Evolutionary conservation across 805 yeast genomes (phyloP), one percentile per base, ranked within the genome.

Genomic region (Kluyveromyces dobzhanskii): DNA sequence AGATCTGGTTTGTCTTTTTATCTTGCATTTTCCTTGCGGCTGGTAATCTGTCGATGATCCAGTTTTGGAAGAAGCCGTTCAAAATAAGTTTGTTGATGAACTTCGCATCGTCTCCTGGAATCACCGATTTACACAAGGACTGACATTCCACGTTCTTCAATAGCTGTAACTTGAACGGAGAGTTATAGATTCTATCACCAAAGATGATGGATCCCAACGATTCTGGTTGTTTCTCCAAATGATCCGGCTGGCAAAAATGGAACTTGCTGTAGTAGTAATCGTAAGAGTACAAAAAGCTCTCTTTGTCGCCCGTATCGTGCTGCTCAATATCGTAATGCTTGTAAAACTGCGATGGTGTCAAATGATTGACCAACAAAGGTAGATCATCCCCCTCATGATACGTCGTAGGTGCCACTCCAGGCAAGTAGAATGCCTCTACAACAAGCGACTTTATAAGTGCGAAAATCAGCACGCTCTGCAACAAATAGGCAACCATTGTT

Each of bases 41-140:
- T 9, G 98, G 98, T 50, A 92, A 74, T 2, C 97, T 97, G 59
- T 92, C 98, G 41, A 92, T 66, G 38, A 88, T 69, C 97, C 97
- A 90, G 59, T 90, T 90, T 61, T 85, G 85, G 54, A 72, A 75
- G 60, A 85, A 92, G 2, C 87, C 88, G 35, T 88, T 85, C 47
- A 78, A 71, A 48, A 92, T 83, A 53, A 83, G 75, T 51, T 83
- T 72, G 56, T 80, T 80, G 35, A 88, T 83, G 55, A 90, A 88
- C 4, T 70, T 69, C 3, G 85, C 72, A 55, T 86, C 95, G 1
- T 74, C 59, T 23, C 73, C 70, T 28, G 80, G 70, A 57, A 84
- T 86, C 2, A 44, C 48, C 2, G 70, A 51, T 1, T 70, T 50
- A 64, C 98, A 92, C 39, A 88, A 65, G n/a, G 57, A 49, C 39